Base-by-base conservation (phyloP, 2,329 filamentous ascomycete genomes). In the Hirsutella rhossiliensis region DNA sequence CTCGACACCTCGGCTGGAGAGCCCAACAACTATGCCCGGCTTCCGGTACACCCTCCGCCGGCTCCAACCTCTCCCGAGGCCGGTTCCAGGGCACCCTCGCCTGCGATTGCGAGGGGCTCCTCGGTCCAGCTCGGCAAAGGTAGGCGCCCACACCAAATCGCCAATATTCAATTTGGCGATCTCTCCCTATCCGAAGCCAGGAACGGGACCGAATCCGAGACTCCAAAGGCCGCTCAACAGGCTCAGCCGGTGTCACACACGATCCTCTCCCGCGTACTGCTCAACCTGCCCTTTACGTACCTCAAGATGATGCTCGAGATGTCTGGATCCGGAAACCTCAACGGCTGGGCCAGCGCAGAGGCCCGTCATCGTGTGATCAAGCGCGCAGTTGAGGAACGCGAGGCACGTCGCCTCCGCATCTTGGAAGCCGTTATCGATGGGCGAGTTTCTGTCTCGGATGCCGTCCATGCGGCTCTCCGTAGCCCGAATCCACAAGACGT, bases 101-200 rank as follows among this genome's bases (percentile, higher is more conserved):
- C 53, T 9, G 50, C 54, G 4, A 63, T 65, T 45, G 65, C 64
- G 31, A 58, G 60, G 45, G 65, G 61, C 40, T 61, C 64, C 8
- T 58, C 58, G 3, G 57, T 62, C 18, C 60, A 62, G 34, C 52
- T 64, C 19, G 60, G 59, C 39, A 59, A 54, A 42, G 56, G 55
- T 8, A 68, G 63, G 43, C 61, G 76, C 42, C 69, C 72, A 40
- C 62, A 62, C 34, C 73, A 78, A 23, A 64, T 84, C 11, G 75
- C 72, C 48, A 73, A 71, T 48, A 85, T 87, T 43, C 76, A 79
- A 47, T 87, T 87, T 54, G 83, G 83, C n/a, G 81, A 86, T 50
- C 64, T 82, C 18, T 65, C 76, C 53, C 41, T 64, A 48, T 47
- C 52, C 0, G 59, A 61, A 19, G 53, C 53, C 19, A 46, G 54